These are phyloP conservation scores for Coemansia sp. DNA, from an alignment of 192 early-diverging fungal species.

Conservation along the genomic window DNA sequence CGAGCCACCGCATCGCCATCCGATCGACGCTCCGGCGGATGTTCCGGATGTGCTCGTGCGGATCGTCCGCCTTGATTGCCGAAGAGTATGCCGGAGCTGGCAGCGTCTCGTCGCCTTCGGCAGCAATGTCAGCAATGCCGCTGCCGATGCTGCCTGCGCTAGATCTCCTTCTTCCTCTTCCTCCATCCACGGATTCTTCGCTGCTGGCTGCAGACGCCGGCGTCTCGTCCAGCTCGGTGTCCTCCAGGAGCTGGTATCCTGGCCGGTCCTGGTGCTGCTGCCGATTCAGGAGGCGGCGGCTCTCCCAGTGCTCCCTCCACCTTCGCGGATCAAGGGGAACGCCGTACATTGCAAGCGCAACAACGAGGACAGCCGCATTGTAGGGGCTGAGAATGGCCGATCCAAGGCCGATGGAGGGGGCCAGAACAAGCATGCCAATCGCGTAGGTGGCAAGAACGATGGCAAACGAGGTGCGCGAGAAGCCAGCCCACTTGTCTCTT, in stretches of 20 bases:
- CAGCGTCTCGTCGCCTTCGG: neutral
- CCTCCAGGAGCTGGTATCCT: neutral
- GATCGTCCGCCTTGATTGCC: neutral
- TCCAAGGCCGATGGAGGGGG: neutral
- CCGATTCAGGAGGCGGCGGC: neutral
- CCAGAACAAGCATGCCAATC: neutral
- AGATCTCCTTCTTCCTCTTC: neutral
- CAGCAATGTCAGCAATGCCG: too few species aligned
- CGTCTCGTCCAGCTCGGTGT: conserved; percentile 2
- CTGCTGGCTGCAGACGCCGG: neutral
- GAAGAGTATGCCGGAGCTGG: neutral
- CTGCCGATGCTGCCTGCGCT: neutral
- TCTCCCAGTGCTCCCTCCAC: neutral
- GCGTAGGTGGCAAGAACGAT: neutral
- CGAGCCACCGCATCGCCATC: conserved; percentile 6
- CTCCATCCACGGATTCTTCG: neutral
- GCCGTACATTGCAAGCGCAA: neutral
- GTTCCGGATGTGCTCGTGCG: conserved; percentile 4
- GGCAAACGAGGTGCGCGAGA: conserved; percentile 5
- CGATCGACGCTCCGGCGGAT: conserved; percentile 7
- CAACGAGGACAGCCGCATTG: neutral
- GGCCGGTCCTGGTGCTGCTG: neutral
- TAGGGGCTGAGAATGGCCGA: neutral
- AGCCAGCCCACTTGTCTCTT: neutral
- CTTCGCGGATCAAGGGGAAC: neutral